Percentiles rank a stretch among this genome's conserved stretches.
phyloP scores from a whole-genome alignment of 1,139 yeast genomes.

The Candida gigantensis region DNA sequence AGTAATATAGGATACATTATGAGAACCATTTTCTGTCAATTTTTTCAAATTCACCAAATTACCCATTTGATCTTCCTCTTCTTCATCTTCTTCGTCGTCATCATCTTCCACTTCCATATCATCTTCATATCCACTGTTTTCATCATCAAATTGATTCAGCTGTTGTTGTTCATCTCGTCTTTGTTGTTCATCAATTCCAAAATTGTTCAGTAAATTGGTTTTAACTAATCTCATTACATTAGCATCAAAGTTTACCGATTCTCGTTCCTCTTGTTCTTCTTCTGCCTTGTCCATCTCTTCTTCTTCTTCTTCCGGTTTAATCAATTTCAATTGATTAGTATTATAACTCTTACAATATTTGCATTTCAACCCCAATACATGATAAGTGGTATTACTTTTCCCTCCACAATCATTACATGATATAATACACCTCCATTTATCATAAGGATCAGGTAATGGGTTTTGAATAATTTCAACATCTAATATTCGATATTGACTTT shows the following conservation, averaged over 20 bases:
- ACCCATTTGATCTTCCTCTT: slow-evolving; percentile 21
- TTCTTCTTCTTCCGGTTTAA: slow-evolving; percentile 55
- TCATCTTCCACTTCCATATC: slow-evolving; percentile 21
- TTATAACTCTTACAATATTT: slow-evolving; percentile 85
- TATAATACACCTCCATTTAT: slow-evolving; percentile 72
- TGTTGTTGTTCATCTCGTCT: background rate
- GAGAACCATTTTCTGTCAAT: slow-evolving; percentile 22
- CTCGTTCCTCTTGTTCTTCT: slow-evolving; percentile 8
- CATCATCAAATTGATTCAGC: slow-evolving; percentile 8
- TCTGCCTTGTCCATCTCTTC: slow-evolving; percentile 24
- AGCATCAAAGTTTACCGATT: slow-evolving; percentile 14
- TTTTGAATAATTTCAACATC: slow-evolving; percentile 80
- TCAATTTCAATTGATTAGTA: slow-evolving; percentile 68
- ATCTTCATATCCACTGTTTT: slow-evolving; percentile 15
- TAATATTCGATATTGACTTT: slow-evolving; percentile 79
- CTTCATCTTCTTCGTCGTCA: slow-evolving; percentile 20
- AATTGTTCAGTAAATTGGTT: slow-evolving; percentile 41
- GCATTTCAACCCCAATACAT: slow-evolving; percentile 84
- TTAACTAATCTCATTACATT: slow-evolving; percentile 33
- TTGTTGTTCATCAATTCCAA: slow-evolving; percentile 29
- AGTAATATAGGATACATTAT: slow-evolving; percentile 34
- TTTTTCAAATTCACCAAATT: slow-evolving; percentile 31
- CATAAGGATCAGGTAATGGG: slow-evolving; percentile 79
- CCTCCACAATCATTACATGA: slow-evolving; percentile 91
- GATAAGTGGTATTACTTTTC: slow-evolving; percentile 73